Evolutionary conservation across 1,284 basidiomycete genomes (phyloP).

Genomic region (Trichosporon faecale): DNA sequence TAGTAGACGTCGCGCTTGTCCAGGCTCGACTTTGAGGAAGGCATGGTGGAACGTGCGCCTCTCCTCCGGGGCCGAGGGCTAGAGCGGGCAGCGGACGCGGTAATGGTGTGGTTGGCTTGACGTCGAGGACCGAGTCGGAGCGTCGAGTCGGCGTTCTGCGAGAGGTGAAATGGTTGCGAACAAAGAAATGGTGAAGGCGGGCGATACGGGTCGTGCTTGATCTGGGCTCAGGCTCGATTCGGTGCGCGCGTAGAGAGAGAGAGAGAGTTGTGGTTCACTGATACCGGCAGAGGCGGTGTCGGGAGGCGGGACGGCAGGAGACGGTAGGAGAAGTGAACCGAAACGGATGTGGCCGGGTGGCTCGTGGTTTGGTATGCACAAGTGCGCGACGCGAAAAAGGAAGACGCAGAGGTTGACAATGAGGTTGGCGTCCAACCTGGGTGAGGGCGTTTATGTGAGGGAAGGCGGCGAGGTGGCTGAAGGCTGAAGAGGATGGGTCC

Average conservation of each 20-base stretch:
- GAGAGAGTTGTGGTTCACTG: not conserved
- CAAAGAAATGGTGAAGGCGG: not conserved
- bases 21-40: constrained; percentile 45
- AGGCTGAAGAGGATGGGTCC: not conserved
- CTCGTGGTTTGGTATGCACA: not conserved
- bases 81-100: not conserved
- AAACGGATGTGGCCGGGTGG: not conserved
- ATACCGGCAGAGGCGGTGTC: not conserved
- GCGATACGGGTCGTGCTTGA: not conserved
- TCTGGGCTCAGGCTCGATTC: not conserved
- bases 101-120: not conserved
- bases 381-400: not conserved
- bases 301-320: not conserved
- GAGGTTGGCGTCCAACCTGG: too few species aligned
- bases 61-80: not conserved
- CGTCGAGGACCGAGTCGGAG: not conserved
- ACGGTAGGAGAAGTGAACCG: not conserved
- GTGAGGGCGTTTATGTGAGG: not conserved
- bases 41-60: constrained; percentile 30
- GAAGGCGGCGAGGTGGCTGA: not conserved
- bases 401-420: not conserved
- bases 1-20: constrained; percentile 59
- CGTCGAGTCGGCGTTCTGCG: not conserved
- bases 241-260: not conserved
- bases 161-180: not conserved